phyloP scores from a whole-genome alignment of 1,284 basidiomycete species.

The Somion occarium region DNA sequence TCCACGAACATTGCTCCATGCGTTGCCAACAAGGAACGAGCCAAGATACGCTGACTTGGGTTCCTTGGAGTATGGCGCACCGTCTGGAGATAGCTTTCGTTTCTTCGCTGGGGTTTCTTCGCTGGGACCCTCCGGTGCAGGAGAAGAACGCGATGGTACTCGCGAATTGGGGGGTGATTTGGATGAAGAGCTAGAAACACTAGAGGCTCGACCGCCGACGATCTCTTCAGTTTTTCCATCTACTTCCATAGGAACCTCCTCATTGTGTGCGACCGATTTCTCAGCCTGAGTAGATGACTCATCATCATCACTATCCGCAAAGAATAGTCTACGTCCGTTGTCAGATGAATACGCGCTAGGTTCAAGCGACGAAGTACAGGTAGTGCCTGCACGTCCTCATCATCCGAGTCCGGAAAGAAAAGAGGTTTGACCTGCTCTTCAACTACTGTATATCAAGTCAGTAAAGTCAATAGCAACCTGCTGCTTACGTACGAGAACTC shows the following conservation, averaged over 20 bases:
- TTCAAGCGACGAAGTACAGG: slow-evolving; percentile 12
- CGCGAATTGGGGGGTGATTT: slow-evolving; percentile 13
- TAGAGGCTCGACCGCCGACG: slow-evolving; percentile 33
- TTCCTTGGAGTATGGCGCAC: neutral
- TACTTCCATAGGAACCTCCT: slow-evolving; percentile 11
- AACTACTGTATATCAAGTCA: slow-evolving; percentile 7
- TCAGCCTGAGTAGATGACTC: slow-evolving; percentile 8
- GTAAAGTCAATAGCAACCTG: slow-evolving; percentile 1
- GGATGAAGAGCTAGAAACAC: slow-evolving; percentile 36
- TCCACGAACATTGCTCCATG: slow-evolving; percentile 76
- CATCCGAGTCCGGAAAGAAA: slow-evolving; percentile 36
- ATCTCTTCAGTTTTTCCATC: slow-evolving; percentile 16
- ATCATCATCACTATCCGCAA: slow-evolving; percentile 58
- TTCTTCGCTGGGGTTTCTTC: slow-evolving; percentile 38
- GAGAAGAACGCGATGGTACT: slow-evolving; percentile 23
- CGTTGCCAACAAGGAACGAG: slow-evolving; percentile 67
- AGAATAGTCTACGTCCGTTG: slow-evolving; percentile 41
- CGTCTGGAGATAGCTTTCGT: slow-evolving; percentile 35
- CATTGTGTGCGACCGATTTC: slow-evolving; percentile 19
- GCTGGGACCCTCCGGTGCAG: neutral
- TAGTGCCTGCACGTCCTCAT: slow-evolving; percentile 19
- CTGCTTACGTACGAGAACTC: slow-evolving; percentile 36
- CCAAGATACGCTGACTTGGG: slow-evolving; percentile 49
- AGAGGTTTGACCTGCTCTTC: slow-evolving; percentile 14
- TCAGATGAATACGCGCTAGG: slow-evolving; percentile 7